Evolutionary conservation across 306 rosid genomes (phyloP), one percentile per base, ranked within the genome.

Genomic region (Astragalus membranaceus): DNA sequence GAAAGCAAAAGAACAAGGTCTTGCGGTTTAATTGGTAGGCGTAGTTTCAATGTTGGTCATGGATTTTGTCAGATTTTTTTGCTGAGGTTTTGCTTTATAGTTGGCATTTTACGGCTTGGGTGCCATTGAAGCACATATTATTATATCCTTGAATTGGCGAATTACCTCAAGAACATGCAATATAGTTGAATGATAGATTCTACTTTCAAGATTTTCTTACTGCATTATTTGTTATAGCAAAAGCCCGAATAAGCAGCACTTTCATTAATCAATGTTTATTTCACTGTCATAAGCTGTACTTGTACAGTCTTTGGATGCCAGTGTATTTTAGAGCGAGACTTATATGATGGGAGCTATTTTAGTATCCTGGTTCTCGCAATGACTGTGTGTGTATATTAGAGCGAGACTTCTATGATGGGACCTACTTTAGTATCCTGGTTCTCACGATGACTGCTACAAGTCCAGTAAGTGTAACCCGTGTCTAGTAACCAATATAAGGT

Each of bases 1-100:
- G 85, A 88, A 91, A 79, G 91, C 81, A 2, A 81, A 81, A 79
- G 91, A 89, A 66, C 80, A 83, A 51, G 86, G 89, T 42, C 81
- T 36, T 23, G 81, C 70, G 15, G 16, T 55, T 58, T 86, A 76
- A 82, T 73, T 37, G 87, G 87, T 86, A 72, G 32, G 75, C 61
- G 5, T 67, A 4, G 30, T 58, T 55, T 58, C 67, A 30, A 30
- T 33, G 62, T 60, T 52, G 14, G 58, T 54, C 7, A 32, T 33
- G 8, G 23, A 15, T 49, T 49, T 26, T 63, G 16, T 10, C 7
- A 35, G 4, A 7, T 48, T 69, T 52, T 52, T 55, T 52, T 69
- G 74, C 60, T 11, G 7, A 66, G 37, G 42, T 47, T n/a, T n/a
- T n/a, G n/a, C n/a, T n/a, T 61, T 32, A 68, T 55, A 10, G 13